These are phyloP conservation scores for Colletotrichum somersetense DNA, from an alignment of 2,329 filamentous ascomycete genomes.

Conservation along the genomic window DNA sequence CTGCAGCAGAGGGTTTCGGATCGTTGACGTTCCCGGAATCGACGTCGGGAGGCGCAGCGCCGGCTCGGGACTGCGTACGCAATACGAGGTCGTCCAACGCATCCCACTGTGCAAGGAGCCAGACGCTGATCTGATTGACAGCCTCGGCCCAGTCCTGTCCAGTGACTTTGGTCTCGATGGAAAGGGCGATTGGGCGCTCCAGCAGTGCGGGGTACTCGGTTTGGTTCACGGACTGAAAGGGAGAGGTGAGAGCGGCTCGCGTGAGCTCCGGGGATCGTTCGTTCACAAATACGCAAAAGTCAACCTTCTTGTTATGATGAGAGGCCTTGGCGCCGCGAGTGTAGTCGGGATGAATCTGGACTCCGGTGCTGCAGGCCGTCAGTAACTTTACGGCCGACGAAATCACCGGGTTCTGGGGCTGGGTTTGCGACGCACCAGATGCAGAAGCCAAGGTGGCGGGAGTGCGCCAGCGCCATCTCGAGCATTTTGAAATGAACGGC, in stretches of 20 bases:
- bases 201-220: slow-evolving; percentile 21
- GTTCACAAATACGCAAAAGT: slow-evolving; percentile 5
- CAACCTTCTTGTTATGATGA: slow-evolving; percentile 19
- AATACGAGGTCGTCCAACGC: slow-evolving; percentile 5
- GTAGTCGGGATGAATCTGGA: slow-evolving; percentile 11
- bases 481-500: slow-evolving; percentile 2
- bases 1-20: neutral
- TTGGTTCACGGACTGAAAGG: slow-evolving; percentile 25
- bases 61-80: neutral
- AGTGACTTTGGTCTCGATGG: slow-evolving; percentile 33
- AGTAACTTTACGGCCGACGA: no score
- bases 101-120: slow-evolving; percentile 31
- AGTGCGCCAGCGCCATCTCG: neutral
- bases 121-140: slow-evolving; percentile 18
- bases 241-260: neutral
- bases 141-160: slow-evolving; percentile 26
- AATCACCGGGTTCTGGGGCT: no score
- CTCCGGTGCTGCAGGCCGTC: slow-evolving; percentile 3
- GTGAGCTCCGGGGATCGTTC: neutral
- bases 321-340: neutral
- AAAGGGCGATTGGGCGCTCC: slow-evolving; percentile 19
- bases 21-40: neutral
- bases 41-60: neutral
- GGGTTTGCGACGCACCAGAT: no score
- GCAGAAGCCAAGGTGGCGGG: neutral